Evolutionary conservation across 2,329 filamentous ascomycete genomes (phyloP).

Genomic region (Macrophomina tecta): DNA sequence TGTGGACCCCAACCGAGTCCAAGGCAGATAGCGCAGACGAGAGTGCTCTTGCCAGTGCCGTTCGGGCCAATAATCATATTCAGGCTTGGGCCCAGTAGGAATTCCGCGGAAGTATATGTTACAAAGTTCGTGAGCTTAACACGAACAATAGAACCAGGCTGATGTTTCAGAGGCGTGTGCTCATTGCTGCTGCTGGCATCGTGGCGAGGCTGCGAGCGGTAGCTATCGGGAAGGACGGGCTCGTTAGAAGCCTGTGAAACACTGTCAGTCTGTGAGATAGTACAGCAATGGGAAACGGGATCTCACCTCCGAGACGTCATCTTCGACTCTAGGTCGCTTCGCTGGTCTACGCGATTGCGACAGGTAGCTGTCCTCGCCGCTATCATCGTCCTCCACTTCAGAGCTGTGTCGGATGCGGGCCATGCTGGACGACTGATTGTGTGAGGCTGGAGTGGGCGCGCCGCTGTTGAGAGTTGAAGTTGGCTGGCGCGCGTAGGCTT

Average conservation of each 20-base stretch:
- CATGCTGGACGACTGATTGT: neutral
- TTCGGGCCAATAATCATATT: slow-evolving; percentile 99
- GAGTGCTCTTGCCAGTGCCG: slow-evolving; percentile 94
- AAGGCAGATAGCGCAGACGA: slow-evolving; percentile 95
- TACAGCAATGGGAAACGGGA: neutral
- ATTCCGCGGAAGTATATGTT: slow-evolving; percentile 91
- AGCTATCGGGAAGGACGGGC: slow-evolving; percentile 27
- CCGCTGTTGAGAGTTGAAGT: neutral
- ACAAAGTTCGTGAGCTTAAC: slow-evolving; percentile 90
- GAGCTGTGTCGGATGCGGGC: slow-evolving; percentile 20
- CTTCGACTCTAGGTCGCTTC: slow-evolving; percentile 16
- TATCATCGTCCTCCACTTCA: slow-evolving; percentile 17
- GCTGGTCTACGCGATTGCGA: slow-evolving; percentile 6
- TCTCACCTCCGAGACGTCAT: slow-evolving; percentile 18
- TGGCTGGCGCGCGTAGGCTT: no score
- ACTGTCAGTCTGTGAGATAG: neutral
- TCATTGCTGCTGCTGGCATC: slow-evolving; percentile 28
- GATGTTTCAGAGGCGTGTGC: slow-evolving; percentile 32
- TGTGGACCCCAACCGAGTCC: slow-evolving; percentile 83
- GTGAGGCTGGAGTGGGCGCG: neutral
- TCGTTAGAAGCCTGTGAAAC: neutral
- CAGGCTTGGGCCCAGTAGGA: slow-evolving; percentile 86
- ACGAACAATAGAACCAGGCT: slow-evolving; percentile 85
- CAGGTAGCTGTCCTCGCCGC: slow-evolving; percentile 10
- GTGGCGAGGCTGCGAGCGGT: slow-evolving; percentile 26